Percentiles rank a stretch among this genome's conserved stretches.
phyloP scores from a whole-genome alignment of 1,139 yeast species.

The Yamadazyma mexicana region DNA sequence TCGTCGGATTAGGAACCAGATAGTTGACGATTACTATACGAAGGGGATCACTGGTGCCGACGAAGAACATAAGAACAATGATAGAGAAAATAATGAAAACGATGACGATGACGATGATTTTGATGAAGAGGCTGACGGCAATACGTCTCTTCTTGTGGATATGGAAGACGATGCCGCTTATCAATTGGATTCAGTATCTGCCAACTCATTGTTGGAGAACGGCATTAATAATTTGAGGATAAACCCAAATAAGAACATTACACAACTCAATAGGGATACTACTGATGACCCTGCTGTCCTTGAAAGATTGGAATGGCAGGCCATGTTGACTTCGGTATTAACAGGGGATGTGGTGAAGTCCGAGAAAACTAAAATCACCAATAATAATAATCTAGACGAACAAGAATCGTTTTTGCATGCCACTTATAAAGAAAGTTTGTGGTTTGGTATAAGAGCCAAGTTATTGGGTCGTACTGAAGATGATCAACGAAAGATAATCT shows the following conservation, averaged over 20 bases:
- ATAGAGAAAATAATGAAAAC: constrained; percentile 28
- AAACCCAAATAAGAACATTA: constrained; percentile 35
- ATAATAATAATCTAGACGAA: constrained; percentile 39
- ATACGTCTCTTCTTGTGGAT: constrained; percentile 40
- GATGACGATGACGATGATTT: constrained; percentile 27
- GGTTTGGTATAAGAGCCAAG: constrained; percentile 81
- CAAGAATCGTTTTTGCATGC: constrained; percentile 54
- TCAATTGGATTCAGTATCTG: constrained; percentile 42
- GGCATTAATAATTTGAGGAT: constrained; percentile 22
- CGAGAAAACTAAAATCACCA: constrained; percentile 80
- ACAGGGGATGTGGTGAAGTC: constrained; percentile 93
- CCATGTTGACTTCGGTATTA: constrained; percentile 84
- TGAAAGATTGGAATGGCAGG: constrained; percentile 94
- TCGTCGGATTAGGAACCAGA: constrained; percentile 61
- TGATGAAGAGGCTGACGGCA: constrained; percentile 26
- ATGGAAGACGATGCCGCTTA: constrained; percentile 45
- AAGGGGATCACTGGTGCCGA: constrained; percentile 53
- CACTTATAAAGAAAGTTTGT: constrained; percentile 72
- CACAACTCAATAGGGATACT: constrained; percentile 42
- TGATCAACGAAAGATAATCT: constrained; percentile 74
- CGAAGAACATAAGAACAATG: constrained; percentile 24
- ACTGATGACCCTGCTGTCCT: constrained; percentile 64
- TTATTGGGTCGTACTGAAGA: constrained; percentile 78
- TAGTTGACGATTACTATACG: constrained; percentile 69
- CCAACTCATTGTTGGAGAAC: constrained; percentile 35